Conservation (phyloP, 148 eudicot genomes). For the Arbutus unedo region DNA sequence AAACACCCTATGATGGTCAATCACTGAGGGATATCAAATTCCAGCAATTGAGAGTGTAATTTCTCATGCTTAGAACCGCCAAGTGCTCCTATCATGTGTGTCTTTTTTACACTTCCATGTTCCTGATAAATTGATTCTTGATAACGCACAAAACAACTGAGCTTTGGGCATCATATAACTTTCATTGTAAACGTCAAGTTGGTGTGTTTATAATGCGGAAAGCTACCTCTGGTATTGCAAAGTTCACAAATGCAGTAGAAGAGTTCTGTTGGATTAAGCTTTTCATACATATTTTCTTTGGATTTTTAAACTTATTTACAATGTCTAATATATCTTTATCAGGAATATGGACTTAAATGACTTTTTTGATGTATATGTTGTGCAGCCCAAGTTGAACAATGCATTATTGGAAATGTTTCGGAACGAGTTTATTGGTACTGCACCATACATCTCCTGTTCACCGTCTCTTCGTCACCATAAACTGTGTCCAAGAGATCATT, state of each 20-base stretch:
- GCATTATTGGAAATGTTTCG: conserved; percentile 91
- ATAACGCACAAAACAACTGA: neutral
- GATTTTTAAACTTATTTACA: neutral
- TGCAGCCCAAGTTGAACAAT: conserved; percentile 92
- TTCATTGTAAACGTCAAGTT: neutral
- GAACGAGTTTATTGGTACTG: conserved; percentile 81
- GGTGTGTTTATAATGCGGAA: neutral
- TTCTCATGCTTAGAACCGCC: neutral
- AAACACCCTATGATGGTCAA: neutral
- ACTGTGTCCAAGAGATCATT: conserved; percentile 78
- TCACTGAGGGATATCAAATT: neutral
- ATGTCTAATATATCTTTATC: conserved; percentile 1
- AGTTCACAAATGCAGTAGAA: neutral
- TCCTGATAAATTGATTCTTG: neutral
- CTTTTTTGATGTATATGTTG: conserved; percentile 21
- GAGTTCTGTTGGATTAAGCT: neutral
- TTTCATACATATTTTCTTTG: neutral
- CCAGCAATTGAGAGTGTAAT: neutral
- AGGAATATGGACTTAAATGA: conserved; percentile 13
- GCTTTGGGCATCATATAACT: neutral
- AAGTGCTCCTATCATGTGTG: neutral
- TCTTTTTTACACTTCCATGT: neutral
- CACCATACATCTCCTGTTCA: conserved; percentile 72
- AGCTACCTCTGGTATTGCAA: neutral
- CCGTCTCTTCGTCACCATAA: conserved; percentile 86